Conservation (phyloP, 2,329 filamentous ascomycete genomes). For the Exophiala sp. region DNA sequence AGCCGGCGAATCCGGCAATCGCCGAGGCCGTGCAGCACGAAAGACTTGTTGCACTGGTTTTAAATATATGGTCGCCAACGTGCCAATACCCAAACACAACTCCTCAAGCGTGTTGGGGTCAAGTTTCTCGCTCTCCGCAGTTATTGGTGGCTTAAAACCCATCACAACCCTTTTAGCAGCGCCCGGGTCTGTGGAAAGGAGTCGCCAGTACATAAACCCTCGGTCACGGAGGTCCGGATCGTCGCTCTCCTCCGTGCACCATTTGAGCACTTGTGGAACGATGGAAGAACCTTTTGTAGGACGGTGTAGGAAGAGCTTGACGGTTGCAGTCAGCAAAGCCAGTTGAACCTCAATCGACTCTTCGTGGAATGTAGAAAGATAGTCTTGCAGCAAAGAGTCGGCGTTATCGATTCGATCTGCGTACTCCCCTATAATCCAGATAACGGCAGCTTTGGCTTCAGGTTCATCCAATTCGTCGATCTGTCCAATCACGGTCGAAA, state of each 20-base stretch:
- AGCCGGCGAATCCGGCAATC: conserved; percentile 77
- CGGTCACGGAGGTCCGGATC: conserved; percentile 94
- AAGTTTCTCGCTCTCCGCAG: conserved; percentile 89
- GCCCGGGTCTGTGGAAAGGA: conserved; percentile 86
- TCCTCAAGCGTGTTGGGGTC: conserved; percentile 90
- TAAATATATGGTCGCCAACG: conserved; percentile 92
- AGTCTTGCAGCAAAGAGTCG: conserved; percentile 89
- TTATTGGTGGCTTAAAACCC: conserved; percentile 95
- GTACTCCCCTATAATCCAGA: conserved; percentile 99
- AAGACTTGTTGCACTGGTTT: conserved; percentile 98
- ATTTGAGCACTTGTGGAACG: conserved; percentile 92
- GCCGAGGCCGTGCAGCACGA: conserved; percentile 76
- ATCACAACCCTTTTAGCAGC: conserved; percentile 87
- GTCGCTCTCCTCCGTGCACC: conserved; percentile 99
- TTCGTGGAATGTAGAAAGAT: conserved; percentile 87
- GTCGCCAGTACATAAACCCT: conserved; percentile 99
- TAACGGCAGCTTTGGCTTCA: conserved; percentile 96
- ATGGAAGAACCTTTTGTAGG: conserved; percentile 91
- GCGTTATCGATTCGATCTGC: conserved; percentile 97
- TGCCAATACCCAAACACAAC: conserved; percentile 94
- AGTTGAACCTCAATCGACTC: conserved; percentile 95
- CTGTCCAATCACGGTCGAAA: conserved; percentile 90
- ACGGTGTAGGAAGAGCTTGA: conserved; percentile 96
- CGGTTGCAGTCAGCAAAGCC: conserved; percentile 88
- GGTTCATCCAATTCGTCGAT: conserved; percentile 95